Base-by-base conservation (phyloP, 2,329 filamentous ascomycete genomes). In the Stagonosporopsis rhizophila region DNA sequence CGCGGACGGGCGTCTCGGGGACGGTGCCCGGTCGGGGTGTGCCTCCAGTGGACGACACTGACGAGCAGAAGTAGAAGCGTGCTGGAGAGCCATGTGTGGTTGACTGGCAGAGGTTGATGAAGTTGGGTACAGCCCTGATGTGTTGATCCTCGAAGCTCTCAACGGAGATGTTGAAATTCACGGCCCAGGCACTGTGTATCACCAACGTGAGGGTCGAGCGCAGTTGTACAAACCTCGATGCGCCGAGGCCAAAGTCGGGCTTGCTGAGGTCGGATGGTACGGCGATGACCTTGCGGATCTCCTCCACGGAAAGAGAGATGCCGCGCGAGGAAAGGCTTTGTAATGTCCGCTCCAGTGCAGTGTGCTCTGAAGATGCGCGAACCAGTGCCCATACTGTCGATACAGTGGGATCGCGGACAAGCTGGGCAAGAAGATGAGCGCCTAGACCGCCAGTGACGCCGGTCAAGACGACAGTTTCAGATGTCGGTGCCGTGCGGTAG, bases 391-490 rank as follows among this genome's bases (percentile, higher is more conserved):
- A 85, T 1, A 87, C 74, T 6, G 74, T 74, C 4, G 65, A 52
- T 6, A 78, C 71, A 28, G 67, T 56, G 8, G 66, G 50, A 1
- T 65, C 65, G 9, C 38, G 54, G 20, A 73, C 65, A 5, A 79
- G 61, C 30, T 77, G 70, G 1, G 72, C 61, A 1, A 86, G 78
- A 1, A 88, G 75, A 61, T 88, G 86, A 0, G 84, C 80, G 1
- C 88, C 88, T 0, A 90, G 77, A 1, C 86, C 87, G 1, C 88
- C 88, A 0, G 88, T 90, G 0, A 83, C 82, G 1, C 88, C 88
- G 0, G 87, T 90, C 3, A 90, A 70, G 1, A 87, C 72, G 69
- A 52, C 44, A 5, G 53, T 56, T 25, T 56, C 53, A 2, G 38
- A 39, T 12, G 37, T 39, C 4, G 53, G 42, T 34, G 42, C 20